These are phyloP conservation scores for Metschnikowia orientalis DNA, from an alignment of 805 yeast species.

Conservation along the genomic window DNA sequence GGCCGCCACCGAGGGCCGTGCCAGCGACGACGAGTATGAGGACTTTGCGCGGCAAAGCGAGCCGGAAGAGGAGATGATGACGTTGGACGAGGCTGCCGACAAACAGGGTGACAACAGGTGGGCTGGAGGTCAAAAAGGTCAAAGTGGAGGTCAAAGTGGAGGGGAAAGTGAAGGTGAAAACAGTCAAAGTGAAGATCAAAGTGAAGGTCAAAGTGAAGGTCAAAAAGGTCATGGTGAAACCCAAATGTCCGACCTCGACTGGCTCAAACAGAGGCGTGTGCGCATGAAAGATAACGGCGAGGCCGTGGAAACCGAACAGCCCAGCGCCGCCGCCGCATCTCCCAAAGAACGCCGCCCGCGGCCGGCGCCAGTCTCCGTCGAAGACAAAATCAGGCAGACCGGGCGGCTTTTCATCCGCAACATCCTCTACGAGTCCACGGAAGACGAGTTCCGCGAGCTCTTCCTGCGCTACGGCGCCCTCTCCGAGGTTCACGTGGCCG, in stretches of 20 bases:
- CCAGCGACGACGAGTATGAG: conserved; percentile 52
- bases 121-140: conserved; percentile 20
- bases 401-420: conserved; percentile 88
- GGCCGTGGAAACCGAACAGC: conserved; percentile 12
- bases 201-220: conserved; percentile 6
- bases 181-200: conserved; percentile 6
- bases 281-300: conserved; percentile 50
- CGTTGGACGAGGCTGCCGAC: conserved; percentile 26
- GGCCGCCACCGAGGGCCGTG: too few species aligned
- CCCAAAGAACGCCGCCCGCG: conserved; percentile 13
- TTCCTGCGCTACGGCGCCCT: conserved; percentile 67
- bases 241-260: conserved; percentile 73
- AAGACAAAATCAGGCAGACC: conserved; percentile 54
- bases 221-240: conserved; percentile 10
- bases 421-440: conserved; percentile 72
- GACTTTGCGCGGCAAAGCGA: conserved; percentile 36
- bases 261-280: conserved; percentile 74
- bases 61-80: conserved; percentile 50
- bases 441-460: conserved; percentile 65
- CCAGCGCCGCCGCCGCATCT: conserved; percentile 11
- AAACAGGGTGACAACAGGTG: too few species aligned
- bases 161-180: conserved; percentile 10
- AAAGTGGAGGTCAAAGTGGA: neutral
- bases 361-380: conserved; percentile 19
- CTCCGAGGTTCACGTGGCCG: conserved; percentile 88